Percentiles rank a stretch among this genome's conserved stretches.
phyloP scores from a whole-genome alignment of 2,329 filamentous ascomycete genomes.

The Colletotrichum plurivorum region DNA sequence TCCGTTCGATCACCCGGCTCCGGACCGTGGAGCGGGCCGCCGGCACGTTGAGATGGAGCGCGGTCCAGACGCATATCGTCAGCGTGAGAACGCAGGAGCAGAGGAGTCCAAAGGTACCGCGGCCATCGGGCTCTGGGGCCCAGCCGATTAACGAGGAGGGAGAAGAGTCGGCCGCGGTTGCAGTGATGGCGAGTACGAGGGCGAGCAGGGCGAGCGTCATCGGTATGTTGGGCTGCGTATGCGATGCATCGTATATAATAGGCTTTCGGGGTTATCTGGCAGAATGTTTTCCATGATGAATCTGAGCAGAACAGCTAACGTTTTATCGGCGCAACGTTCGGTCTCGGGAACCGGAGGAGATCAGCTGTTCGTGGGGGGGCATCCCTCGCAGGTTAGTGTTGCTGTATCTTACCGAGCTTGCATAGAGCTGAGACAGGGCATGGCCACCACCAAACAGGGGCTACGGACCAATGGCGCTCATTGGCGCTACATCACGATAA shows the following conservation, averaged over 20 bases:
- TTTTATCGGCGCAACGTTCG: not conserved
- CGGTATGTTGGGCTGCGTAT: not conserved
- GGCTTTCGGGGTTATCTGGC: not conserved
- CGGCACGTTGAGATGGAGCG: constrained; percentile 53
- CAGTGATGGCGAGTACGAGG: not conserved
- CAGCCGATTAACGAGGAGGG: constrained; percentile 2
- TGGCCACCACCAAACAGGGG: constrained; percentile 26
- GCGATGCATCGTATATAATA: not conserved
- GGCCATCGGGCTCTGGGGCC: constrained; percentile 43
- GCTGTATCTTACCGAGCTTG: constrained; percentile 2
- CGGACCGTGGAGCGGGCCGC: constrained; percentile 22
- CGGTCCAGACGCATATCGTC: constrained; percentile 51
- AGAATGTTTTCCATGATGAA: not conserved
- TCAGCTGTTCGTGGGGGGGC: not conserved
- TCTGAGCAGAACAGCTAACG: too few relatives aligned
- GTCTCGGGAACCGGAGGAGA: not conserved
- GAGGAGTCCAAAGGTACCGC: constrained; percentile 49
- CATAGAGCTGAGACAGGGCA: constrained; percentile 32
- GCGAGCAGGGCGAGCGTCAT: not conserved
- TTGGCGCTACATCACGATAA: constrained; percentile 10
- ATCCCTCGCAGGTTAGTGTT: not conserved
- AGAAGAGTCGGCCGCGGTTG: not conserved
- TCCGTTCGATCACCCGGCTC: constrained; percentile 36
- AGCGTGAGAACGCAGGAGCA: constrained; percentile 51
- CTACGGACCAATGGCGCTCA: constrained; percentile 15